Percentiles rank a stretch among this genome's conserved stretches.
Evolutionary conservation across 257 asterid genomes (phyloP).

Genomic region (Echium plantagineum): DNA sequence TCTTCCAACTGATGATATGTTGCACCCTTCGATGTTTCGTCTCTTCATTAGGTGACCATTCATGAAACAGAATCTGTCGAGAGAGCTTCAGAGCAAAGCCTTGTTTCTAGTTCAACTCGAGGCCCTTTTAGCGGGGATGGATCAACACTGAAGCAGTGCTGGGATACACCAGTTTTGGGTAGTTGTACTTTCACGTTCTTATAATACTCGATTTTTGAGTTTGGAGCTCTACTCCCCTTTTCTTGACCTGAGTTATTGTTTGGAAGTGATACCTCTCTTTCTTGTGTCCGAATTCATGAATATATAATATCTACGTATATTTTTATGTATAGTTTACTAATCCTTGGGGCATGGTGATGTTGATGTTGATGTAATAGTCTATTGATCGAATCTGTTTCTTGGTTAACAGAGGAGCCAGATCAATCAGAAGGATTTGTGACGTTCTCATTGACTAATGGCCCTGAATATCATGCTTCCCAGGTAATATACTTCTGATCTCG

Average conservation of each 20-base stretch:
- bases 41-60: neutral
- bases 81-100: constrained; percentile 24
- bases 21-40: no score
- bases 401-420: constrained; percentile 54
- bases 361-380: neutral
- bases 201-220: neutral
- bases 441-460: constrained; percentile 92
- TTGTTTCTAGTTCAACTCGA: constrained; percentile 33
- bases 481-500: constrained; percentile 16
- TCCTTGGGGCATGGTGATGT: no score
- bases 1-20: neutral
- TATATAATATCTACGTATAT: neutral
- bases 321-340: neutral
- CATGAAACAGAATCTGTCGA: neutral
- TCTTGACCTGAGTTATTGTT: neutral
- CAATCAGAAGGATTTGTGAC: constrained; percentile 71
- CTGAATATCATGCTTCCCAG: constrained; percentile 98
- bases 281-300: neutral
- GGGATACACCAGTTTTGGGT: constrained; percentile 79
- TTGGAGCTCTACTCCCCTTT: neutral
- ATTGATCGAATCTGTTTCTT: constrained; percentile 3
- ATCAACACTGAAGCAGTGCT: constrained; percentile 57
- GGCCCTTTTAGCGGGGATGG: constrained; percentile 65
- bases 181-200: constrained; percentile 7
- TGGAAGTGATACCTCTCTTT: neutral